Evolutionary conservation across 1,139 yeast species (phyloP), one percentile per base, ranked within the genome.

Genomic region (Saccharomyces pastorianus): DNA sequence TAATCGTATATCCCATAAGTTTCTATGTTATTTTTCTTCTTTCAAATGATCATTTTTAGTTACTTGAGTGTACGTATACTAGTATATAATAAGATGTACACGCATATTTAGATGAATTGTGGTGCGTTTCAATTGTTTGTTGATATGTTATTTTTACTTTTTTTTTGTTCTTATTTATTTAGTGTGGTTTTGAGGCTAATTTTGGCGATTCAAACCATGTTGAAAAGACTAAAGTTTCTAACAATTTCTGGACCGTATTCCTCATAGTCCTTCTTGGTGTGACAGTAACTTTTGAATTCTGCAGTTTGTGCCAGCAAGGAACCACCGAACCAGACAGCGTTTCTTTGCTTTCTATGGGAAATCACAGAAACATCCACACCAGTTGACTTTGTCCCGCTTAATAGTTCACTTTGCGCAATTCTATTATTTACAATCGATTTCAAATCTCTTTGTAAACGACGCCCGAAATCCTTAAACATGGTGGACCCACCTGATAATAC

Each of bases 301-400:
- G 96, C 84, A 20, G 99, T 95, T 74, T 91, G 98, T 1, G 99
- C 98, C 69, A 95, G 80, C 64, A 95, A 77, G 23, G 96, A 88
- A 60, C 99, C 99, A 63, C 99, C 99, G 70, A 91, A 95, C 99
- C 99, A 95, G 56, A 95, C 99, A 7, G 99, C 99, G 67, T 93
- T 89, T 70, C 96, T 82, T 76, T 95, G 99, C 74, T 95, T 88
- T 77, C 93, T 90, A 75, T 95, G 99, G 26, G 96, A 84, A 62
- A 95, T 91, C 59, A 95, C 99, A 74, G 88, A 95, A 55, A 95
- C 99, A 56, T 91, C 96, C 51, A 95, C 93, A 68, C 99, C 99
- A 34, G 96, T 88, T 51, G 95, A 85, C 72, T 85, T 88, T 32
- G 91, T 87, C 31, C 89, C 89, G 64, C 93, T 84, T 58, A 84